phyloP scores from a whole-genome alignment of 441 rosid genomes.

The Brassica hybrid region DNA sequence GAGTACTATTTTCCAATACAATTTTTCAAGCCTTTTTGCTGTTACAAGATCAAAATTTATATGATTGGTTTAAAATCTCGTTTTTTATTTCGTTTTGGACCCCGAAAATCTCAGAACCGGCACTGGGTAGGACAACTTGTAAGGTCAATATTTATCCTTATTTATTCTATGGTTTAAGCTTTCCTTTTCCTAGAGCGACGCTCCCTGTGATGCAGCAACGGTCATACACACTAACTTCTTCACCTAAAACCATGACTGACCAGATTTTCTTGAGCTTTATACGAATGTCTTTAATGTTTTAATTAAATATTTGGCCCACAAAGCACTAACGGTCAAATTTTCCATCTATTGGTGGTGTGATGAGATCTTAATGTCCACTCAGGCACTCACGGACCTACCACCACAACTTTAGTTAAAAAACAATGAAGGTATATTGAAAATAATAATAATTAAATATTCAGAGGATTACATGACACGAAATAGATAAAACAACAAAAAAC shows the following conservation, averaged over 20 bases:
- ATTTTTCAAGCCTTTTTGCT: no score
- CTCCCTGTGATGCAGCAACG: conserved; percentile 35
- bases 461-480: conserved; percentile 19
- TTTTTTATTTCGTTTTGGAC: no score
- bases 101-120: no score
- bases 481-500: not conserved
- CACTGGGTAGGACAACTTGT: not conserved
- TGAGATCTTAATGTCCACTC: conserved; percentile 22
- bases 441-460: conserved; percentile 21
- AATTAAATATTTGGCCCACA: conserved; percentile 23
- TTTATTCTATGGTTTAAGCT: not conserved
- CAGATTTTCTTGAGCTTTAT: not conserved
- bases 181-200: conserved; percentile 25
- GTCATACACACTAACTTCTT: conserved; percentile 33
- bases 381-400: conserved; percentile 27
- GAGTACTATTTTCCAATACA: no score
- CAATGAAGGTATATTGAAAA: conserved; percentile 10
- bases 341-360: conserved; percentile 29
- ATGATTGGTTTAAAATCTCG: no score
- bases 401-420: not conserved
- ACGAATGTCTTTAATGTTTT: not conserved
- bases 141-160: not conserved
- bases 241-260: conserved; percentile 28
- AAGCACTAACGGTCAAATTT: conserved; percentile 34
- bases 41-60: no score